Percentiles rank a stretch among this genome's conserved stretches.
Conservation (phyloP, 129 eudicot species). For the Centella asiatica region DNA sequence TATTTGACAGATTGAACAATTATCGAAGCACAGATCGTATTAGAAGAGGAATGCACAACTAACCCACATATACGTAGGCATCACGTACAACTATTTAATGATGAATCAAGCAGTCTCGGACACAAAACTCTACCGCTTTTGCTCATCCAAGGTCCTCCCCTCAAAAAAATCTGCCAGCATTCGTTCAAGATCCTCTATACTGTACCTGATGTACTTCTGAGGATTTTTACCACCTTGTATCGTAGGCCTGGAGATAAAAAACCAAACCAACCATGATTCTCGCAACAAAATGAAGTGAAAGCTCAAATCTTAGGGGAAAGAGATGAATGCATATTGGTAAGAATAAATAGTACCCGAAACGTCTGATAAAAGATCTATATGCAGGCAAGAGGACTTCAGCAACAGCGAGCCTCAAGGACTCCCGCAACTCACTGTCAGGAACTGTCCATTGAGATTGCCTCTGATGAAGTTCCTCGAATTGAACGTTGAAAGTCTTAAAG, state of each 20-base stretch:
- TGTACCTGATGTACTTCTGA: constrained; percentile 57
- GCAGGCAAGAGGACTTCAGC: constrained; percentile 97
- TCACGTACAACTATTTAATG: neutral
- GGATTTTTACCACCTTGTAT: constrained; percentile 76
- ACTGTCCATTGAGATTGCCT: constrained; percentile 94
- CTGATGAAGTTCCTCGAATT: constrained; percentile 86
- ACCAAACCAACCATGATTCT: neutral
- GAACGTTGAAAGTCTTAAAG: constrained; percentile 64
- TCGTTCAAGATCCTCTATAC: constrained; percentile 81
- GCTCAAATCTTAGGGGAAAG: neutral
- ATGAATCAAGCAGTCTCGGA: neutral
- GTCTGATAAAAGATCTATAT: constrained; percentile 60
- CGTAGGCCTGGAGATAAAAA: constrained; percentile 37
- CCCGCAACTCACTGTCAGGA: constrained; percentile 89
- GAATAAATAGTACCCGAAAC: constrained; percentile 51
- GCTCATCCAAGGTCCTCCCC: constrained; percentile 52
- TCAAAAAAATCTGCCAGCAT: constrained; percentile 80
- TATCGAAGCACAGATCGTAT: too few species aligned
- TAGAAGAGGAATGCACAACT: too few species aligned
- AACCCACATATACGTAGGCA: too few species aligned
- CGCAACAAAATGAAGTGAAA: too few species aligned
- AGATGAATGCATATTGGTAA: neutral
- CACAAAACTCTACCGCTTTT: constrained; percentile 27
- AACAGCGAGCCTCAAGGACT: constrained; percentile 88
- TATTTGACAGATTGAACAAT: too few species aligned